Base-by-base conservation (phyloP, 208 protist species). In the Trypanosoma conorhini region DNA sequence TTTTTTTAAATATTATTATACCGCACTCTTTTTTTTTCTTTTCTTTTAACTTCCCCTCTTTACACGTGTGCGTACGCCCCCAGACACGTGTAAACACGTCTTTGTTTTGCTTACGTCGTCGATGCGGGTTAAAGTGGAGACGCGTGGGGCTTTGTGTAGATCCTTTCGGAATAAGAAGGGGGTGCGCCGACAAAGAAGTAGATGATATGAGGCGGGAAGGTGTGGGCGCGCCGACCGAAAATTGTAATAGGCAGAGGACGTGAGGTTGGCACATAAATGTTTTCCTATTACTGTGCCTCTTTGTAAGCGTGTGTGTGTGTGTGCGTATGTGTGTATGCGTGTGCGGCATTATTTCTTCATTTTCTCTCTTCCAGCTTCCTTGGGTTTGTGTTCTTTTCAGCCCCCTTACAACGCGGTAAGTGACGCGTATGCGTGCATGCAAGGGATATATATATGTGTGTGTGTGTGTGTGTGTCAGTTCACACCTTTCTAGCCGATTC, bases 11-110 rank as follows among this genome's bases (percentile, higher is more conserved):
- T n/a, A n/a, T 38, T 38, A 9, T 38, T 38, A 7, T 56, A 8
- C 56, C 38, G 21, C 26, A 50, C 4, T 38, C 61, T 62, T 58
- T 61, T 56, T 46, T 60, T 62, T 60, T 70, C 52, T 13, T 62
- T 8, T 63, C 1, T 55, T 24, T 15, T 5, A 60, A 3, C 28
- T 58, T 58, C 7, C 24, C 1, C 3, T 24, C 31, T 58, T 7
- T 58, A 5, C 4, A 3, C 54, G 3, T 22, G 31, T 58, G 54
- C 54, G 31, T n/a, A n/a, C 7, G 33, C 33, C 33, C 33, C 2
- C 4, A 38, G 33, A 38, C 33, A 38, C 33, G 33, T 38, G 33
- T n/a, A n/a, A n/a, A n/a, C 33, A 38, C 33, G 33, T 38, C 4
- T 7, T 9, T 38, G 7, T 38, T 38, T 38, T 38, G 33, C 7